Conservation (phyloP, 352 stramenopile genomes). For the Phytophthora fragariae region DNA sequence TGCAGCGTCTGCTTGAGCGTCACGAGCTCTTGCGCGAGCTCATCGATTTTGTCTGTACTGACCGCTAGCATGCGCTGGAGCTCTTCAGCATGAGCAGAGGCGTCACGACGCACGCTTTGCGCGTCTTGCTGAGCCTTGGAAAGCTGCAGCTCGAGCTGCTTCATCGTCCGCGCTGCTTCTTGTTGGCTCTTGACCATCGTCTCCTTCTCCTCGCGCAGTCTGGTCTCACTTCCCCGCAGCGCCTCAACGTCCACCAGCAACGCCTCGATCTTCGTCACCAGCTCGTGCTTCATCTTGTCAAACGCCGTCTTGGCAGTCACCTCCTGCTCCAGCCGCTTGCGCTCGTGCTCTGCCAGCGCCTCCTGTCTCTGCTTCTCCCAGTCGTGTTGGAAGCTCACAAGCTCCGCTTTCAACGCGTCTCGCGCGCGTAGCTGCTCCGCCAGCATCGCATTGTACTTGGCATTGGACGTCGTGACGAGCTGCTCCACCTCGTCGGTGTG, state of each 20-base stretch:
- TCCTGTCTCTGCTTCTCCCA: constrained; percentile 37
- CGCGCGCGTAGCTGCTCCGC: constrained; percentile 70
- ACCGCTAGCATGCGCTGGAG: constrained; percentile 52
- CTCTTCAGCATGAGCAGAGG: constrained; percentile 48
- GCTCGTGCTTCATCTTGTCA: constrained; percentile 58
- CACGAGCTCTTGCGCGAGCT: constrained; percentile 52
- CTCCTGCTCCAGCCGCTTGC: constrained; percentile 17
- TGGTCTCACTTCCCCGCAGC: constrained; percentile 51
- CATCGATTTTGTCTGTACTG: constrained; percentile 49
- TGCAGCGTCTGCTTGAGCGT: constrained; percentile 49
- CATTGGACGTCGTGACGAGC: constrained; percentile 71
- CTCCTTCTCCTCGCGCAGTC: constrained; percentile 70
- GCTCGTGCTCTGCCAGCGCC: constrained; percentile 29
- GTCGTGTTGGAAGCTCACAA: constrained; percentile 25
- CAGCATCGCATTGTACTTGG: constrained; percentile 82
- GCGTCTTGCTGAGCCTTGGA: constrained; percentile 53
- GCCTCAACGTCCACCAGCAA: constrained; percentile 59
- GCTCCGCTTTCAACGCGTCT: constrained; percentile 53
- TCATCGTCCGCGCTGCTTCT: constrained; percentile 43
- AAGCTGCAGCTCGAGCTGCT: constrained; percentile 57
- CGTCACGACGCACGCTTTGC: constrained; percentile 63
- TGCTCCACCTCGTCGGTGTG: constrained; percentile 71
- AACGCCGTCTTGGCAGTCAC: constrained; percentile 36
- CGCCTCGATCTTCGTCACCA: constrained; percentile 71
- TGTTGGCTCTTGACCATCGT: constrained; percentile 43